These are phyloP conservation scores for Kluyveromyces starmeri DNA, from an alignment of 805 yeast genomes.

Conservation along the genomic window DNA sequence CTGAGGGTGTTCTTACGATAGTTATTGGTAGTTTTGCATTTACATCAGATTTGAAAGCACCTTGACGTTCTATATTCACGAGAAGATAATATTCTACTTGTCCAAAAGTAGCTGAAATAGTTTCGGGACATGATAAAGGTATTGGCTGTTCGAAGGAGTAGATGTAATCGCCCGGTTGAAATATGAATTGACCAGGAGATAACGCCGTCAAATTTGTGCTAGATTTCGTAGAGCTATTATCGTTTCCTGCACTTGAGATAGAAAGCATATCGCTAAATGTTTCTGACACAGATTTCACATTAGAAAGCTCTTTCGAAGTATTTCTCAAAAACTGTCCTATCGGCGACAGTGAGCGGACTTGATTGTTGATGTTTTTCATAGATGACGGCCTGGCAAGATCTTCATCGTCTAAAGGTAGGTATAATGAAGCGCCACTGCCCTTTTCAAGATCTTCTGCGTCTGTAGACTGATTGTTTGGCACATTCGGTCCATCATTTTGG, in stretches of 20 bases:
- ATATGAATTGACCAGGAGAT: constrained; percentile 34
- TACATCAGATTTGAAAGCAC: constrained; percentile 77
- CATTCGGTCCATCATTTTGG: constrained; percentile 40
- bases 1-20: constrained; percentile 69
- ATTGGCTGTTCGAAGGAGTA: constrained; percentile 88
- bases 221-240: constrained; percentile 9
- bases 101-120: constrained; percentile 74
- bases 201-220: constrained; percentile 7
- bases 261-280: constrained; percentile 22
- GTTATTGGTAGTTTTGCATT: constrained; percentile 53
- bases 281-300: constrained; percentile 13
- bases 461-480: constrained; percentile 9
- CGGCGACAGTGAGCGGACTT: constrained; percentile 23
- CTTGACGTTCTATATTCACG: constrained; percentile 63
- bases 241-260: constrained; percentile 14
- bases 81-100: constrained; percentile 61
- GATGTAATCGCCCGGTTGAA: constrained; percentile 83
- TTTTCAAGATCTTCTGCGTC: constrained; percentile 12
- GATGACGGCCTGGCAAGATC: constrained; percentile 15
- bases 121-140: constrained; percentile 74
- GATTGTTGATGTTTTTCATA: constrained; percentile 4
- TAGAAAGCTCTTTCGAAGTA: constrained; percentile 13
- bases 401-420: constrained; percentile 14
- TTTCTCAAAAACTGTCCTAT: constrained; percentile 21
- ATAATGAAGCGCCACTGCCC: constrained; percentile 22